Conservation (phyloP, 495 filamentous ascomycete genomes). For the Aspergillus incahuasiensis region DNA sequence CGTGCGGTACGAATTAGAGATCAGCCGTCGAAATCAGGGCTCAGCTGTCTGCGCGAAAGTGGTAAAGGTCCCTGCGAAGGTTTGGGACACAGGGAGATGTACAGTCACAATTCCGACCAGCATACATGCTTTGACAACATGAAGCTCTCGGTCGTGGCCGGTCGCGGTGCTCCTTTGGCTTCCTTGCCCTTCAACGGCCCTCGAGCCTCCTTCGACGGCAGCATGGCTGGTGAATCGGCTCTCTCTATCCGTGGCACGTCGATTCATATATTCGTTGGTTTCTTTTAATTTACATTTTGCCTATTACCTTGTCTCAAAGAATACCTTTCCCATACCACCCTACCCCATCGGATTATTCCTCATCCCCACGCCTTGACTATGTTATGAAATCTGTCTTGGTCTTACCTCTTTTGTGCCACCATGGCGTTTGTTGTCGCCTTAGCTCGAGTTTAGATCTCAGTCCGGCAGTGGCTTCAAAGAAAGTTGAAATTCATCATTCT, state of each 20-base stretch:
- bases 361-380: conserved; percentile 17
- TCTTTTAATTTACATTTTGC: conserved; percentile 22
- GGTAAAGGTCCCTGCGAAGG: conserved; percentile 7
- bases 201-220: not conserved
- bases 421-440: conserved; percentile 26
- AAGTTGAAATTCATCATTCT: conserved; percentile 16
- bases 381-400: conserved; percentile 21
- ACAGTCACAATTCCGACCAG: not conserved
- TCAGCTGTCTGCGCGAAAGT: conserved; percentile 8
- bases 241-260: conserved; percentile 15
- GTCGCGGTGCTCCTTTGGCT: not conserved
- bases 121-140: not conserved
- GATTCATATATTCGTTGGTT: conserved; percentile 20
- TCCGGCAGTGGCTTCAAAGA: conserved; percentile 23
- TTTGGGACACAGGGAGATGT: not conserved
- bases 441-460: conserved; percentile 26
- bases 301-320: conserved; percentile 27
- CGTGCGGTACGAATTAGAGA: conserved; percentile 22
- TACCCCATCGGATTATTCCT: conserved; percentile 13
- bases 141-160: not conserved
- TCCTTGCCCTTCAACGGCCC: not conserved
- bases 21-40: conserved; percentile 6
- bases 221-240: conserved; percentile 8
- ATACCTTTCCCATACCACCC: conserved; percentile 24
- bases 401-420: conserved; percentile 18